Base-by-base conservation (phyloP, 805 yeast species). In the Metschnikowia aberdeeniae region DNA sequence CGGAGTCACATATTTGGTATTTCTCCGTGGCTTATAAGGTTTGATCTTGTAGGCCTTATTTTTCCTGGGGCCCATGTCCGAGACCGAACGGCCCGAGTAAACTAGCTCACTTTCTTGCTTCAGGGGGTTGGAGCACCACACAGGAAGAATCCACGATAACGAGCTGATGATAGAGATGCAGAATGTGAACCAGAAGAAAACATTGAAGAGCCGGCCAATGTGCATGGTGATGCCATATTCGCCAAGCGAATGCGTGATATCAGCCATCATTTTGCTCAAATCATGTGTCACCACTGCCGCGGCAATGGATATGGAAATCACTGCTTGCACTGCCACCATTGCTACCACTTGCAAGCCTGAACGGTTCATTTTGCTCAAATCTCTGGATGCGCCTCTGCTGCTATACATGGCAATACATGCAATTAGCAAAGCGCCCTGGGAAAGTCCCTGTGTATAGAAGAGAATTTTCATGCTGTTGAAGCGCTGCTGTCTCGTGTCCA, bases 101-200 rank as follows among this genome's bases (percentile, higher is more conserved):
- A 40, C 48, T 7, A 34, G 27, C 8, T 57, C 65, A 2, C 53
- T 56, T n/a, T 54, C 53, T n/a, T 56, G 60, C 4, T 47, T 60
- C 1, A 59, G 56, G 4, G 80, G 78, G 41, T 77, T 73, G 6
- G 78, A 75, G 63, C 83, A 81, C 85, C 86, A 51, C 45, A 49
- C 33, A 1, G 75, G 75, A 7, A 68, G 44, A 5, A 53, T 57
- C 75, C 75, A 70, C 6, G 66, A 49, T 13, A 64, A 36, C 64
- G 62, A 62, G 13, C 61, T 46, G 10, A 67, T 14, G 10, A 55
- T 35, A 5, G 61, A 30, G 24, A 60, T 51, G 1, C 46, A 56
- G 38, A 67, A 56, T 1, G 66, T 50, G 4, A 64, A 10, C 79
- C 79, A 76, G 6, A 70, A 52, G 2, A 77, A 30, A 22, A 63